Conservation (phyloP, 2,329 filamentous ascomycete genomes). For the Penicillium sp. region DNA sequence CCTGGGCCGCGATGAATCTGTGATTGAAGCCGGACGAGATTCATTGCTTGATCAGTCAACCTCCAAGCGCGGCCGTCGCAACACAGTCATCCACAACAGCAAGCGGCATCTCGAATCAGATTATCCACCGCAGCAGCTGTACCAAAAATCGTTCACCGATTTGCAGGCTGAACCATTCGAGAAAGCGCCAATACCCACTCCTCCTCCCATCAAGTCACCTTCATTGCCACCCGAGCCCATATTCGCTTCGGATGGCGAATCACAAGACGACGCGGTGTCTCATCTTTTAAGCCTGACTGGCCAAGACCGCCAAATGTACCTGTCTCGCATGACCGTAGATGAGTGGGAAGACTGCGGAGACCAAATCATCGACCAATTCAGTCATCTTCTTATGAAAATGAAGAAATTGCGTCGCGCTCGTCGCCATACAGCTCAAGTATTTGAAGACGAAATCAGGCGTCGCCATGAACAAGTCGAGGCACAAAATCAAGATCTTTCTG, state of each 20-base stretch:
- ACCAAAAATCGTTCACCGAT: slow-evolving; percentile 49
- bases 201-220: slow-evolving; percentile 23
- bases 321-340: slow-evolving; percentile 52
- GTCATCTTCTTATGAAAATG: slow-evolving; percentile 51
- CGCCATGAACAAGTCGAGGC: slow-evolving; percentile 54
- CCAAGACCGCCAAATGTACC: slow-evolving; percentile 50
- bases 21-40: slow-evolving; percentile 29
- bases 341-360: slow-evolving; percentile 65
- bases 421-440: slow-evolving; percentile 52
- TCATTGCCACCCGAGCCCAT: slow-evolving; percentile 20
- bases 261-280: slow-evolving; percentile 38
- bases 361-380: slow-evolving; percentile 59
- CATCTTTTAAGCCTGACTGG: slow-evolving; percentile 38
- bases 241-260: slow-evolving; percentile 12
- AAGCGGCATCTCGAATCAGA: slow-evolving; percentile 45
- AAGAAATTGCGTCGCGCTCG: slow-evolving; percentile 55
- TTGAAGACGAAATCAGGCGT: slow-evolving; percentile 56
- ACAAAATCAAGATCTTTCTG: slow-evolving; percentile 50
- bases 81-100: slow-evolving; percentile 26
- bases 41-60: slow-evolving; percentile 32
- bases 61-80: slow-evolving; percentile 27
- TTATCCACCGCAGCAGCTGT: slow-evolving; percentile 48
- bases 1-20: slow-evolving; percentile 26
- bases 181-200: slow-evolving; percentile 34
- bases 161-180: slow-evolving; percentile 54